A percentile compares a stretch with the other conserved stretches of the same genome.
Evolutionary conservation across 345 rosid species (phyloP).

Genomic region (Erucastrum elatum): DNA sequence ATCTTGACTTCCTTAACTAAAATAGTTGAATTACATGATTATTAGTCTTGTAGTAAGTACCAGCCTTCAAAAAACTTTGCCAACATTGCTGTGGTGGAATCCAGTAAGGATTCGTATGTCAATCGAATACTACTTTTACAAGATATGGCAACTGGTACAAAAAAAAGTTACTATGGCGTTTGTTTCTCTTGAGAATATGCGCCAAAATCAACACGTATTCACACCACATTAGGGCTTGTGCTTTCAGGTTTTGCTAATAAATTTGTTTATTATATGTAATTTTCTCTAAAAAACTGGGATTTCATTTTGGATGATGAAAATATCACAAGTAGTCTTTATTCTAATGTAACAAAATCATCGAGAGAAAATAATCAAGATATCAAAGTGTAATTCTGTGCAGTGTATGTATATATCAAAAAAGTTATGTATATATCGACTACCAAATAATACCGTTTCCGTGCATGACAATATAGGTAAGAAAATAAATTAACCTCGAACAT

Average conservation of each 20-base stretch:
- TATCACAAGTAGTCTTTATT: neutral
- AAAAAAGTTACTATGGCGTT: neutral
- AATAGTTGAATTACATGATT: neutral
- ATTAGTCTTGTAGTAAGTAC: neutral
- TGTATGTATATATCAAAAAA: too few relatives aligned
- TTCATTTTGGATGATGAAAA: neutral
- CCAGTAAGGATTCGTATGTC: constrained; percentile 18
- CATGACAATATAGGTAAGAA: too few relatives aligned
- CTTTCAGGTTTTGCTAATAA: neutral
- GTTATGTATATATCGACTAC: too few relatives aligned
- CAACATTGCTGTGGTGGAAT: neutral
- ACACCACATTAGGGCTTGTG: neutral
- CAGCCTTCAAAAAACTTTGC: neutral
- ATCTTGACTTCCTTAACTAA: neutral
- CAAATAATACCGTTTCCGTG: too few relatives aligned
- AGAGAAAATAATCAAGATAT: neutral
- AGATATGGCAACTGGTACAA: neutral
- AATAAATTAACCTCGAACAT: too few relatives aligned
- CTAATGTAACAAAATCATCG: neutral
- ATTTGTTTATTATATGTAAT: neutral
- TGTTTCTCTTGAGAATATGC: neutral
- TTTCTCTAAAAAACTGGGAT: neutral
- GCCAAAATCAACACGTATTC: neutral
- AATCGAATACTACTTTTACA: neutral
- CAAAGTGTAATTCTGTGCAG: neutral